phyloP scores from a whole-genome alignment of 805 yeast genomes.

The Metschnikowia dekortorum region DNA sequence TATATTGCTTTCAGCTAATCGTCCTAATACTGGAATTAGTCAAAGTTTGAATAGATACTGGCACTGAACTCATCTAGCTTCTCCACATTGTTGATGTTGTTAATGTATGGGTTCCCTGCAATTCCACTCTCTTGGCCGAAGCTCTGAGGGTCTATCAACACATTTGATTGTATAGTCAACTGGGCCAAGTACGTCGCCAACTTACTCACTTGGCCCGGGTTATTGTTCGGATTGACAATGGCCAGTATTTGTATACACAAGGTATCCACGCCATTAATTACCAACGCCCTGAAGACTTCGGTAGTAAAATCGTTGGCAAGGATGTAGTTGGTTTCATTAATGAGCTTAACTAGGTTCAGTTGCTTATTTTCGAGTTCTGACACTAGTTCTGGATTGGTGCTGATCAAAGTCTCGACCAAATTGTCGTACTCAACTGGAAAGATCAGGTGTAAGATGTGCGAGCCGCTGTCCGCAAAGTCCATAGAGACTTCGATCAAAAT shows the following conservation, averaged over 20 bases:
- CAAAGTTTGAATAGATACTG: constrained; percentile 79
- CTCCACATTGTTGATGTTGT: constrained; percentile 37
- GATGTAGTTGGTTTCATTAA: constrained; percentile 44
- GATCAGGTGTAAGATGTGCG: constrained; percentile 21
- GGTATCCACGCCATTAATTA: constrained; percentile 31
- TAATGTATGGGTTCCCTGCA: constrained; percentile 39
- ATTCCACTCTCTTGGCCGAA: constrained; percentile 18
- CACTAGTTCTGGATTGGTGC: constrained; percentile 41
- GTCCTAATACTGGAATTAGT: constrained; percentile 7
- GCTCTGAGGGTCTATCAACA: constrained; percentile 43
- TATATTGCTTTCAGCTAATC: not conserved
- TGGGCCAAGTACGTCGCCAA: constrained; percentile 71
- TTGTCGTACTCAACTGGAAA: constrained; percentile 38
- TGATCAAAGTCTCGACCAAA: constrained; percentile 45
- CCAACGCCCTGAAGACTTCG: constrained; percentile 29
- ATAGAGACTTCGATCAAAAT: constrained; percentile 24
- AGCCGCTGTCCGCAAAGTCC: constrained; percentile 14
- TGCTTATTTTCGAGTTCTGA: constrained; percentile 34
- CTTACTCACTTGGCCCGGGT: constrained; percentile 17
- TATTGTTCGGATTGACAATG: constrained; percentile 20
- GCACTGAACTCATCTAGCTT: constrained; percentile 88
- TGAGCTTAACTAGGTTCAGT: constrained; percentile 34
- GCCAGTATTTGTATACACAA: constrained; percentile 30
- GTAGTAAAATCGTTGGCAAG: constrained; percentile 30
- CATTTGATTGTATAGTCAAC: constrained; percentile 59